Base-by-base conservation (phyloP, 768 basidiomycete genomes). In the Auriscalpium orientale region DNA sequence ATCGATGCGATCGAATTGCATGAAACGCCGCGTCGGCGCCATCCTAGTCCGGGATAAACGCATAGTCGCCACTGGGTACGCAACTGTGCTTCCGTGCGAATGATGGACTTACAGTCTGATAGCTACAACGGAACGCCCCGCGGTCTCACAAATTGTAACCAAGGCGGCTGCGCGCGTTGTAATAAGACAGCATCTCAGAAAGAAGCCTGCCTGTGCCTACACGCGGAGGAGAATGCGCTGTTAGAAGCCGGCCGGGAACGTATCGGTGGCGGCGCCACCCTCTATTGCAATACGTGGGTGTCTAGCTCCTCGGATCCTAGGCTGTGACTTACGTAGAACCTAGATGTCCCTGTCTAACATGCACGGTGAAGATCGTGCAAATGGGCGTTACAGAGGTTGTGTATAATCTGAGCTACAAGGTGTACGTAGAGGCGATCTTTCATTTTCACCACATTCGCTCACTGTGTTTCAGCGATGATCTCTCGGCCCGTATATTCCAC, bases 121-220 rank as follows among this genome's bases (percentile, higher is more conserved):
- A 91, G 90, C 20, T 98, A 99, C 72, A 99, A 99, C 64, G 97
- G 97, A 4, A 98, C 97, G 0, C 91, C 97, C 4, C 81, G 94
- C 8, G 93, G 94, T 1, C 73, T 97, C 47, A 77, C 62, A 40
- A 99, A 99, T 67, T 99, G 97, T 68, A 84, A 84, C 62, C 83
- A 90, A 75, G 97, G 95, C 8, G 95, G 97, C 16, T 99, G 97
- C 68, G 61, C 74, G 4, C 78, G 83, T 33, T 99, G 97, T 71
- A 88, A 88, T 64, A 81, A 78, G 18, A 74, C 72, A 2, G 70
- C 71, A 28, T 76, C 80, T 40, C 73, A 72, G 49, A 71, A 82
- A 15, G 77, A 83, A 50, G 91, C 91, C 66, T 99, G 97, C 65
- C 75, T 98, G 2, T 99, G 97, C 66, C 73, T 99, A 10, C 97